A percentile compares a stretch with the other conserved stretches of the same genome.
These are phyloP conservation scores for Macaranga tanarius DNA, from an alignment of 441 rosid genomes.

Conservation along the genomic window DNA sequence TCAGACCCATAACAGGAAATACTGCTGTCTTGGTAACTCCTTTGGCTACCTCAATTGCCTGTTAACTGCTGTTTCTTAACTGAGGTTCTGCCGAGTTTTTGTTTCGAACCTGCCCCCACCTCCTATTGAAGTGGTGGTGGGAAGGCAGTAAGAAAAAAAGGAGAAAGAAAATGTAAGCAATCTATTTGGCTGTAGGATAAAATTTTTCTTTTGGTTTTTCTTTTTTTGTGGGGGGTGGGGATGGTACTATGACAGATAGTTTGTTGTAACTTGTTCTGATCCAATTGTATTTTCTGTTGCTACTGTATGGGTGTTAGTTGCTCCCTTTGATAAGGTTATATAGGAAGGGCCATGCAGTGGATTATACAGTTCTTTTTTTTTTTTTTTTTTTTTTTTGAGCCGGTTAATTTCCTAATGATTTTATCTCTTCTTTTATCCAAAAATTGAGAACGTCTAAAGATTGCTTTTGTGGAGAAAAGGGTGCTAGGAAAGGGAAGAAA, in stretches of 20 bases:
- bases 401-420: constrained; percentile 11
- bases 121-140: background rate
- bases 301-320: constrained; percentile 28
- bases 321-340: constrained; percentile 27
- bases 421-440: background rate
- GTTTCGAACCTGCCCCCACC: background rate
- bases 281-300: constrained; percentile 29
- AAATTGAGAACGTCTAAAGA: background rate
- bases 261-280: constrained; percentile 34
- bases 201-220: constrained; percentile 2
- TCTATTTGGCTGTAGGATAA: constrained; percentile 23
- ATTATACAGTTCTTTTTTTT: constrained; percentile 19
- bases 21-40: constrained; percentile 74
- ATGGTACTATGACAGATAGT: constrained; percentile 29
- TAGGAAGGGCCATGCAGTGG: constrained; percentile 35
- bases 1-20: constrained; percentile 64
- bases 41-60: constrained; percentile 57
- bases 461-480: background rate
- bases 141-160: background rate
- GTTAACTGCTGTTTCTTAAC: constrained; percentile 34
- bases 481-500: background rate
- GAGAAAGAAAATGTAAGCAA: background rate
- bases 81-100: background rate
- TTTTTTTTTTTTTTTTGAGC: background rate
- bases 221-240: too few relatives aligned